Base-by-base conservation (phyloP, 257 asterid species). In the Fraxinus excelsior region DNA sequence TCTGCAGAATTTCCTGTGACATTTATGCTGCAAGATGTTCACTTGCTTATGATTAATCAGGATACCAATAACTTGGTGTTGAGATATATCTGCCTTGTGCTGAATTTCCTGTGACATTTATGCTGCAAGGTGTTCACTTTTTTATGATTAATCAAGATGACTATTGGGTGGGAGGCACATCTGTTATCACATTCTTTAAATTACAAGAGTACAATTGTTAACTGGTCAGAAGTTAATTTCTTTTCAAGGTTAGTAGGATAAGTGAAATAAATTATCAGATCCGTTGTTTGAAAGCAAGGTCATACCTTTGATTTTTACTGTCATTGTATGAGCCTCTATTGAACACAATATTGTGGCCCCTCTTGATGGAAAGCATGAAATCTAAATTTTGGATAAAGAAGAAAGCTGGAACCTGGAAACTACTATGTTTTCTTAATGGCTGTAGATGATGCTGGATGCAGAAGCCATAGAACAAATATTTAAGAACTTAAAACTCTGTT, bases 241-340 rank as follows among this genome's bases (percentile, higher is more conserved):
- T 11, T 19, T 68, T 67, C 34, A 58, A 8, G 73, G 10, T 71
- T 44, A 53, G 32, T 49, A n/a, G 68, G 49, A 72, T 44, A 25
- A 49, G 53, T 46, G 65, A 28, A 67, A 53, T 53, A 18, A 21
- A 31, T 62, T 62, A 65, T 25, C 40, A 58, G 73, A 72, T 58
- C 67, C 58, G 25, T 60, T 31, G 31, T 58, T 34, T 11, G 35
- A 16, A 49, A 25, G 68, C 31, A 25, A 23, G 34, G 11, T 37
- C 29, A 67, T 44, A 10, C 44, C 31, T 72, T 72, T 32, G 74
- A 82, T 4, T 71, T 66, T 23, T 69, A 51, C 32, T 51, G 68
- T 32, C 32, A 73, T 29, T 40, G 19, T 51, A 32, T 53, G 51
- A 73, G 40, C 9, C 49, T 70, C 4, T 32, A 18, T 26, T 56